A percentile compares a stretch with the other conserved stretches of the same genome.
phyloP scores from a whole-genome alignment of 176 grass and related monocot genomes.

The Triticum turgidum region DNA sequence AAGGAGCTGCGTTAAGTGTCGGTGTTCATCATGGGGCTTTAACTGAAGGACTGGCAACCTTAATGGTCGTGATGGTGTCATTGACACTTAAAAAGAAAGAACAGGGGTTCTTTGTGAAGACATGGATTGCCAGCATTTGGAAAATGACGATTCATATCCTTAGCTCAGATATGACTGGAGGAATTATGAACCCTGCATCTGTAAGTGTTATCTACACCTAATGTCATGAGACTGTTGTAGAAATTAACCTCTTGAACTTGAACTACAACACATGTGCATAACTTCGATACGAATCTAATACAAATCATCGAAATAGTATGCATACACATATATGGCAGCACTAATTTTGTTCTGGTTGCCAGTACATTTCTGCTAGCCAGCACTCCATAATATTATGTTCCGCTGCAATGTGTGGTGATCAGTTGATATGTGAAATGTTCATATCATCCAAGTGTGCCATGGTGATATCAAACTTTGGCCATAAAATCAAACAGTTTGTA shows the following conservation, averaged over 20 bases:
- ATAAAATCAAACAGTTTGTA: not conserved
- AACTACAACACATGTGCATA: not conserved
- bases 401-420: not conserved
- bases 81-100: slow-evolving; percentile 75
- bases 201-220: slow-evolving; percentile 54
- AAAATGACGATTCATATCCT: slow-evolving; percentile 93
- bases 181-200: slow-evolving; percentile 98
- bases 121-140: slow-evolving; percentile 86
- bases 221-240: not conserved
- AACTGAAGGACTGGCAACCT: slow-evolving; percentile 83
- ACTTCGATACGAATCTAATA: not conserved
- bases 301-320: not conserved
- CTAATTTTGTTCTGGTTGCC: not conserved
- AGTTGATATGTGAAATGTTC: slow-evolving; percentile 3
- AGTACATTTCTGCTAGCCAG: not conserved
- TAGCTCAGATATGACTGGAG: slow-evolving; percentile 91
- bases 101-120: slow-evolving; percentile 89
- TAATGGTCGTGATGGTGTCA: slow-evolving; percentile 82
- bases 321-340: not conserved
- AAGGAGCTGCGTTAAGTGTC: slow-evolving; percentile 65
- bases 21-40: slow-evolving; percentile 75
- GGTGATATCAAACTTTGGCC: not conserved
- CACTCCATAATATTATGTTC: not conserved
- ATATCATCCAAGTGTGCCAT: not conserved
- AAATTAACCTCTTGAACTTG: slow-evolving; percentile 28